phyloP scores from a whole-genome alignment of 164 flowering plant genomes.

The Berberis thunbergii region DNA sequence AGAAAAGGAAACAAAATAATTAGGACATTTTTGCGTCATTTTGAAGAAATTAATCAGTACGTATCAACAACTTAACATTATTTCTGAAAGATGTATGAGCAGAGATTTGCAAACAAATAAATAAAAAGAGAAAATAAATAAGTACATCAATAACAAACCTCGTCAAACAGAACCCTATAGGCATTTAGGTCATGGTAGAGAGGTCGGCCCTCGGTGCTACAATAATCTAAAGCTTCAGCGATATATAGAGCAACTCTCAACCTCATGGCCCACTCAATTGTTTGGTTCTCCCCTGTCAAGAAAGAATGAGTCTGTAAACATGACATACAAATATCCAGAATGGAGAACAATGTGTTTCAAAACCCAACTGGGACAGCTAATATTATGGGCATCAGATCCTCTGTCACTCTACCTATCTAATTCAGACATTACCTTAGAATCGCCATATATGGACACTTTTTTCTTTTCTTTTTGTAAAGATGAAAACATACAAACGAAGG shows the following conservation, averaged over 20 bases:
- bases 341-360: not conserved
- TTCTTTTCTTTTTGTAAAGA: no score
- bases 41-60: no score
- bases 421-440: no score
- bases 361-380: not conserved
- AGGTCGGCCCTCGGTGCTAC: conserved; percentile 59
- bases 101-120: no score
- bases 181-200: conserved; percentile 89
- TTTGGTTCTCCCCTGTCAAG: conserved; percentile 86
- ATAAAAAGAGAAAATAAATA: not conserved
- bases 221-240: conserved; percentile 82
- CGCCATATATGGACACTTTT: no score
- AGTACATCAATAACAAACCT: conserved; percentile 30
- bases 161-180: conserved; percentile 83
- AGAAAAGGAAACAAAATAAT: conserved; percentile 4
- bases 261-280: conserved; percentile 90
- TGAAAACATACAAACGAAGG: no score
- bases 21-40: not conserved
- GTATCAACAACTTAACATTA: not conserved
- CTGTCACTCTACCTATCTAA: no score
- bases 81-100: not conserved
- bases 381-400: no score
- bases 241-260: conserved; percentile 74
- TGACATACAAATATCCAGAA: not conserved
- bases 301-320: conserved; percentile 6